These are phyloP conservation scores for Galerina marginata DNA, from an alignment of 768 basidiomycete species.

Conservation along the genomic window DNA sequence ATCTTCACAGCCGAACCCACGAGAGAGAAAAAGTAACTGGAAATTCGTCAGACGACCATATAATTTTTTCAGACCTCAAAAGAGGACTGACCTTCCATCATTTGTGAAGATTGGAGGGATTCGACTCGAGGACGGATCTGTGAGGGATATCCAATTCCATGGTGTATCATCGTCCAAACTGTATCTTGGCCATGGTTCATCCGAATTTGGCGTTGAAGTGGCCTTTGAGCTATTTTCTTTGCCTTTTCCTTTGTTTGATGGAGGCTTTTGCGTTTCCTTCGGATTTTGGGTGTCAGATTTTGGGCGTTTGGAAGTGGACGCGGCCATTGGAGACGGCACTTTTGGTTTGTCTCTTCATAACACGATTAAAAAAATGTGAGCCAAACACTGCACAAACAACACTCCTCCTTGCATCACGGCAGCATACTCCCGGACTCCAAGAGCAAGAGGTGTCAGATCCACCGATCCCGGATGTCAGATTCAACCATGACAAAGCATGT, in stretches of 20 bases:
- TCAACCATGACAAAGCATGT: too few species aligned
- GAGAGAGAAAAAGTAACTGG: constrained; percentile 89
- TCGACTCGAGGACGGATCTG: constrained; percentile 67
- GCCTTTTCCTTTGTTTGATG: constrained; percentile 53
- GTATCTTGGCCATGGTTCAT: constrained; percentile 13
- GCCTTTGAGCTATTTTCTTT: constrained; percentile 42
- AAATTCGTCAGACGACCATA: constrained; percentile 5
- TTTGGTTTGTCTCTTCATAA: constrained; percentile 19
- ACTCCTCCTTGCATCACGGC: background rate
- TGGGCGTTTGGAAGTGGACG: constrained; percentile 44
- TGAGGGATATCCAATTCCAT: constrained; percentile 76
- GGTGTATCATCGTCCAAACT: constrained; percentile 36
- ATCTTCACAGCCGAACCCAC: constrained; percentile 85
- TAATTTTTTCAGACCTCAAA: background rate
- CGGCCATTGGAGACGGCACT: constrained; percentile 42
- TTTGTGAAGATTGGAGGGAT: constrained; percentile 82
- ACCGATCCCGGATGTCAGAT: too few species aligned
- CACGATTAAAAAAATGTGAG: constrained; percentile 36
- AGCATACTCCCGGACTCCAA: background rate
- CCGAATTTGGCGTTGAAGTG: constrained; percentile 16
- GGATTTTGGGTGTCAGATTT: constrained; percentile 20
- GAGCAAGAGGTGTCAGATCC: too few species aligned
- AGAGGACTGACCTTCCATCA: constrained; percentile 74
- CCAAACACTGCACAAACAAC: constrained; percentile 41
- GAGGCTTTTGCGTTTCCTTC: constrained; percentile 26